Base-by-base conservation (phyloP, 495 filamentous ascomycete species). In the Filosporella fistucella region DNA sequence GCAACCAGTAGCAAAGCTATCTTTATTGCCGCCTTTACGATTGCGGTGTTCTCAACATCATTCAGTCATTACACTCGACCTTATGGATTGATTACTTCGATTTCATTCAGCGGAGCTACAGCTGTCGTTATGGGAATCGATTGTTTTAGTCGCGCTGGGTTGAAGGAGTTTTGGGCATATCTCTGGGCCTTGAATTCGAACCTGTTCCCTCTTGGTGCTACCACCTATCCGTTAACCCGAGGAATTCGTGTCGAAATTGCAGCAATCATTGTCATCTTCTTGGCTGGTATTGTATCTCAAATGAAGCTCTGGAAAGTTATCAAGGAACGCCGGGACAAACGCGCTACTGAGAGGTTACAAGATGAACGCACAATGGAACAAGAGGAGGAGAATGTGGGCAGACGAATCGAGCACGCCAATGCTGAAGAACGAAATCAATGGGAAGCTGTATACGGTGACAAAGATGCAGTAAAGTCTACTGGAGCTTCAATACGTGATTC, bases 161-260 rank as follows among this genome's bases (percentile, higher is more conserved):
- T 95, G 55, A 95, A 93, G 60, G 91, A 96, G 60, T 96, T 96
- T 49, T 97, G 91, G 91, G 74, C 89, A 9, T 97, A 95, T 61
- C 78, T 95, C 25, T 97, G 91, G 91, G 72, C 72, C 41, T 70
- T 96, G 28, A 96, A 96, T 61, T 69, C 78, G 28, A 71, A 86
- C 20, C 67, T 88, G 4, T 96, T 96, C 57, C 91, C 91, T 0
- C 65, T 88, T 16, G 73, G 74, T 18, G 82, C 85, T 1, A 69
- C 72, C 25, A 89, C 85, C 0, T 97, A 95, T 60, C 91, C 91
- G 0, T 72, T 95, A 3, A 96, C 91, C 0, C 82, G 85, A 35
- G 88, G 88, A 10, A 93, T 96, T 30, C 76, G 77, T 10, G 91
- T 91, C 18, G 91, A 97, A 57, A 77, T 90, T 34, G 91, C 90